Conservation (phyloP, 495 filamentous ascomycete species). For the Xylaria flabelliformis region DNA sequence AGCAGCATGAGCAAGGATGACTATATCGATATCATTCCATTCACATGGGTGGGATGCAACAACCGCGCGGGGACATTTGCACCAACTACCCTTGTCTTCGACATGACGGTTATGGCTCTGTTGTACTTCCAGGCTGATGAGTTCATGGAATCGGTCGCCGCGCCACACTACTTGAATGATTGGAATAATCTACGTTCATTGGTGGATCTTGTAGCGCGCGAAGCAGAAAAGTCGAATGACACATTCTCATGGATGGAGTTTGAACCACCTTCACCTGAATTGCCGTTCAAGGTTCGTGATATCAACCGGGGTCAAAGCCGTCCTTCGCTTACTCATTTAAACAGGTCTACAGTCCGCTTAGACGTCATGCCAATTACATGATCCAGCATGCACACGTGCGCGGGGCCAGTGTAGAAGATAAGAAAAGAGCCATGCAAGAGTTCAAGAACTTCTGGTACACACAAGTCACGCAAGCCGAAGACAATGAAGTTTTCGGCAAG, state of each 20-base stretch:
- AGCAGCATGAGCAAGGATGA: slow-evolving; percentile 35
- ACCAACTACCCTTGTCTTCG: slow-evolving; percentile 32
- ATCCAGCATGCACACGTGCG: slow-evolving; percentile 17
- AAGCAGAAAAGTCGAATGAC: neutral
- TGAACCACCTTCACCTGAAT: neutral
- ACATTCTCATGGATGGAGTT: neutral
- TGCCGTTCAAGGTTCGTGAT: neutral
- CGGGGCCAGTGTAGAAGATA: neutral
- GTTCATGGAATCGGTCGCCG: slow-evolving; percentile 43
- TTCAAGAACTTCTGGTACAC: slow-evolving; percentile 32
- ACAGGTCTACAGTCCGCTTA: too few relatives aligned
- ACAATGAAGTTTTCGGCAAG: slow-evolving; percentile 27
- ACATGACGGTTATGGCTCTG: slow-evolving; percentile 50
- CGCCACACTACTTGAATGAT: slow-evolving; percentile 2
- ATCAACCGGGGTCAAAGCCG: neutral
- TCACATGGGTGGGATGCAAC: slow-evolving; percentile 40
- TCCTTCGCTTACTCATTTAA: too few relatives aligned
- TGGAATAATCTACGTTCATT: neutral
- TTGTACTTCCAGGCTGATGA: slow-evolving; percentile 48
- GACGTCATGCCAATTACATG: neutral
- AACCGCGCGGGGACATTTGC: neutral
- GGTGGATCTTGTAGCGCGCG: neutral
- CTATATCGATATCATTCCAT: slow-evolving; percentile 48
- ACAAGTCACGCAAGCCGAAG: slow-evolving; percentile 33
- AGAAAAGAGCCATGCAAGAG: slow-evolving; percentile 14